phyloP scores from a whole-genome alignment of 495 filamentous ascomycete genomes.

The Penicillium samsonianum region DNA sequence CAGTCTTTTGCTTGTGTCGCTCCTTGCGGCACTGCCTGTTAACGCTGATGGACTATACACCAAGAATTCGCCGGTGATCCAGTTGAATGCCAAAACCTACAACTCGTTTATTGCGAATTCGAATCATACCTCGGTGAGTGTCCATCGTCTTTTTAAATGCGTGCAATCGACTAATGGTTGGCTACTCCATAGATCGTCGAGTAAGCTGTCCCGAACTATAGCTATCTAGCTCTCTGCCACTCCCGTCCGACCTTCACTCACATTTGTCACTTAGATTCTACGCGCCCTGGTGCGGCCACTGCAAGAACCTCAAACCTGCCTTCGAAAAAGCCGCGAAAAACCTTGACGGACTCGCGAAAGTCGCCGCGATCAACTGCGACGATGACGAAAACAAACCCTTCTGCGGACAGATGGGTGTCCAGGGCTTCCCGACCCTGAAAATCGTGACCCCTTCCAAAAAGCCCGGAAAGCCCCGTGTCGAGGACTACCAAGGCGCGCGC shows the following conservation, averaged over 20 bases:
- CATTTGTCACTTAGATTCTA: conserved; percentile 68
- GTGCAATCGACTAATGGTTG: conserved; percentile 22
- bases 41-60: conserved; percentile 75
- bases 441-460: conserved; percentile 85
- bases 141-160: not conserved
- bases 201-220: conserved; percentile 48
- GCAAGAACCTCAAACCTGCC: conserved; percentile 89
- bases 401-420: conserved; percentile 84
- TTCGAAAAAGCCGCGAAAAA: conserved; percentile 92
- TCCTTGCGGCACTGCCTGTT: conserved; percentile 59
- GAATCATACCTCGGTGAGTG: conserved; percentile 83
- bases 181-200: conserved; percentile 58
- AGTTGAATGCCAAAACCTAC: conserved; percentile 82
- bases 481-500: conserved; percentile 88
- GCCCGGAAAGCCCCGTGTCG: conserved; percentile 76
- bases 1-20: conserved; percentile 46
- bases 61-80: conserved; percentile 84
- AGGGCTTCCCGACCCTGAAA: conserved; percentile 97
- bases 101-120: conserved; percentile 82
- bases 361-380: conserved; percentile 94
- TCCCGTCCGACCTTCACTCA: conserved; percentile 17
- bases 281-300: conserved; percentile 95
- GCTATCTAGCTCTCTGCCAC: conserved; percentile 2
- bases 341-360: conserved; percentile 86
- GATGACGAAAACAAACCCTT: conserved; percentile 90